These are phyloP conservation scores for Fomitiporia mediterranea DNA, from an alignment of 1,284 basidiomycete genomes.

Conservation along the genomic window DNA sequence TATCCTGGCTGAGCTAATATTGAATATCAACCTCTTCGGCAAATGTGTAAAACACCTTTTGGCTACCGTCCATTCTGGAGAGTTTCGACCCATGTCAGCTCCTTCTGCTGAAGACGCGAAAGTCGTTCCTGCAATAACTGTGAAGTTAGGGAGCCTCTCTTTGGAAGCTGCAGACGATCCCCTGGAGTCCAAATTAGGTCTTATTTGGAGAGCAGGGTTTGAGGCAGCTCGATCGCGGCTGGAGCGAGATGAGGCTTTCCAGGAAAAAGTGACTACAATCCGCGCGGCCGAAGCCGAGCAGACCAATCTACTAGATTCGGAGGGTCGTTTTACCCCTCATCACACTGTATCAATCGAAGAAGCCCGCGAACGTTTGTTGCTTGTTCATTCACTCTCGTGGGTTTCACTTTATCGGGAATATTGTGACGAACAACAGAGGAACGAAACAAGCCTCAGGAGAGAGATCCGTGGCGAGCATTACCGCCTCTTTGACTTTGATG, in stretches of 20 bases:
- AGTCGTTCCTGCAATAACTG: constrained; percentile 56
- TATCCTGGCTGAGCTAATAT: constrained; percentile 67
- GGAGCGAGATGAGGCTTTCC: constrained; percentile 79
- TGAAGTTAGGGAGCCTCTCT: constrained; percentile 59
- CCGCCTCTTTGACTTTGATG: constrained; percentile 29
- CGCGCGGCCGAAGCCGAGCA: constrained; percentile 33
- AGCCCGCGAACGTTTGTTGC: constrained; percentile 69
- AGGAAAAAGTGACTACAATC: constrained; percentile 70
- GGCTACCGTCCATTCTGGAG: constrained; percentile 42
- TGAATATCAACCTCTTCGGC: constrained; percentile 57
- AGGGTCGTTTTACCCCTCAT: constrained; percentile 46
- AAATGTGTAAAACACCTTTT: constrained; percentile 68
- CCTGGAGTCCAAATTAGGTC: constrained; percentile 76
- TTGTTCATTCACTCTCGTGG: constrained; percentile 82
- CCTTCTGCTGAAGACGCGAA: constrained; percentile 74
- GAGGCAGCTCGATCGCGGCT: constrained; percentile 73
- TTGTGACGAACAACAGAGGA: constrained; percentile 31
- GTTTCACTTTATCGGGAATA: constrained; percentile 45
- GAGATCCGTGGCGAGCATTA: constrained; percentile 30
- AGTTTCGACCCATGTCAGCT: constrained; percentile 43
- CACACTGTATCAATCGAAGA: constrained; percentile 70
- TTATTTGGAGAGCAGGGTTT: constrained; percentile 75
- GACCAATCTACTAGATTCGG: constrained; percentile 32
- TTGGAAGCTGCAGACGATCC: constrained; percentile 88
- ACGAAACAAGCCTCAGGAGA: constrained; percentile 33